Conservation (phyloP, 2,329 filamentous ascomycete genomes). For the Arthrobotrys conoides region DNA sequence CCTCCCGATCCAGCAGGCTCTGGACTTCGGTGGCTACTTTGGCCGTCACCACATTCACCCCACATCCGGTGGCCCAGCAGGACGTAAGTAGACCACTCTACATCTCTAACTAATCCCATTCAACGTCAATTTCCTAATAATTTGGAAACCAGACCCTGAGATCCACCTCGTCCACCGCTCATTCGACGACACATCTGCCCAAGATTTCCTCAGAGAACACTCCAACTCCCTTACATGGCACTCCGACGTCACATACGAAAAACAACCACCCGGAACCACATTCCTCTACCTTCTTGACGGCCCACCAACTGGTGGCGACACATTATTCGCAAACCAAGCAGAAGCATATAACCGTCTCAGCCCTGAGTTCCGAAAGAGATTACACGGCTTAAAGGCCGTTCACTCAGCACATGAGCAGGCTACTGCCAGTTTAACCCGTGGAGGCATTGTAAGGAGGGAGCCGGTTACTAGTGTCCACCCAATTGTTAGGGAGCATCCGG, state of each 20-base stretch:
- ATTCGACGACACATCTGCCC: slow-evolving; percentile 74
- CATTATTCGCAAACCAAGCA: slow-evolving; percentile 82
- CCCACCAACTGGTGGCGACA: slow-evolving; percentile 79
- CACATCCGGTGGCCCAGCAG: slow-evolving; percentile 80
- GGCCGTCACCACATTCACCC: slow-evolving; percentile 86
- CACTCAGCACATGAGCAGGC: slow-evolving; percentile 89
- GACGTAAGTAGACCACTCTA: slow-evolving; percentile 66
- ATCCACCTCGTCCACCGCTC: slow-evolving; percentile 84
- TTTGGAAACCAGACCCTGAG: slow-evolving; percentile 72
- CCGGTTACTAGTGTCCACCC: slow-evolving; percentile 82
- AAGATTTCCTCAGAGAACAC: slow-evolving; percentile 76
- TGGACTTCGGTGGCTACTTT: slow-evolving; percentile 81
- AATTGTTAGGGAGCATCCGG: slow-evolving; percentile 82
- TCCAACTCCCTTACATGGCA: slow-evolving; percentile 91
- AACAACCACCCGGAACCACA: slow-evolving; percentile 89
- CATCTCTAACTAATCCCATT: background rate
- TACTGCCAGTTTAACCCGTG: slow-evolving; percentile 76
- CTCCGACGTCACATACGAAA: slow-evolving; percentile 88
- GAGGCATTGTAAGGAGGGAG: slow-evolving; percentile 80
- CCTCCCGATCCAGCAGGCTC: slow-evolving; percentile 78
- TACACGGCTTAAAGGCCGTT: slow-evolving; percentile 84
- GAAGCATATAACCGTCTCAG: slow-evolving; percentile 86
- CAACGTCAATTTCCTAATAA: background rate
- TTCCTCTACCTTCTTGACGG: slow-evolving; percentile 87
- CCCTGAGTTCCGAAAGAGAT: slow-evolving; percentile 81